These are phyloP conservation scores for Aspergillus neotritici DNA, from an alignment of 2,329 filamentous ascomycete genomes.

Conservation along the genomic window DNA sequence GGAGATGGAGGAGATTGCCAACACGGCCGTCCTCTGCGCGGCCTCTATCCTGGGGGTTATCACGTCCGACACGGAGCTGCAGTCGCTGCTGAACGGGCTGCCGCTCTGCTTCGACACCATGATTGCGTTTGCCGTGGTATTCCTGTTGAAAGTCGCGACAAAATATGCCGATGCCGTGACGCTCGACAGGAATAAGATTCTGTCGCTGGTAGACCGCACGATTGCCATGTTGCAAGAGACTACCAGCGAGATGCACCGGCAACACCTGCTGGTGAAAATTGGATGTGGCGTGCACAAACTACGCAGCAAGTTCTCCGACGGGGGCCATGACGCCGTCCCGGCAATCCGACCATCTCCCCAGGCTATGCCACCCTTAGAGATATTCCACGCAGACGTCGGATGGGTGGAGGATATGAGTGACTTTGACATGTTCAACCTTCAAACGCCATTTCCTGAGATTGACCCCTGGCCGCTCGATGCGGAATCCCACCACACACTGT, in stretches of 20 bases:
- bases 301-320: neutral
- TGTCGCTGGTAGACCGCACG: neutral
- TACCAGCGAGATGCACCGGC: neutral
- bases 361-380: neutral
- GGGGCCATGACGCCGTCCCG: neutral
- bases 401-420: slow-evolving; percentile 5
- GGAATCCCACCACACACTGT: no score
- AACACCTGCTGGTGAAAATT: slow-evolving; percentile 1
- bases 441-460: slow-evolving; percentile 14
- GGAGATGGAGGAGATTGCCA: slow-evolving; percentile 34
- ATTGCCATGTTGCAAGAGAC: neutral
- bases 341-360: neutral
- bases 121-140: slow-evolving; percentile 37
- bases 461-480: no score
- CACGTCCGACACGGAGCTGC: slow-evolving; percentile 31
- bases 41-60: slow-evolving; percentile 32
- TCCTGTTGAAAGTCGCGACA: slow-evolving; percentile 35
- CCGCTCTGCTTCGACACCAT: slow-evolving; percentile 38
- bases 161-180: slow-evolving; percentile 12
- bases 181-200: neutral
- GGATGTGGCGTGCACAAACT: neutral
- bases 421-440: slow-evolving; percentile 5
- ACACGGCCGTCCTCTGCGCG: slow-evolving; percentile 32
- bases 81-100: slow-evolving; percentile 29
- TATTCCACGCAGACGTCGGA: neutral